Percentiles rank a stretch among this genome's conserved stretches.
Evolutionary conservation across 306 rosid species (phyloP).

Genomic region (Vigna mungo): DNA sequence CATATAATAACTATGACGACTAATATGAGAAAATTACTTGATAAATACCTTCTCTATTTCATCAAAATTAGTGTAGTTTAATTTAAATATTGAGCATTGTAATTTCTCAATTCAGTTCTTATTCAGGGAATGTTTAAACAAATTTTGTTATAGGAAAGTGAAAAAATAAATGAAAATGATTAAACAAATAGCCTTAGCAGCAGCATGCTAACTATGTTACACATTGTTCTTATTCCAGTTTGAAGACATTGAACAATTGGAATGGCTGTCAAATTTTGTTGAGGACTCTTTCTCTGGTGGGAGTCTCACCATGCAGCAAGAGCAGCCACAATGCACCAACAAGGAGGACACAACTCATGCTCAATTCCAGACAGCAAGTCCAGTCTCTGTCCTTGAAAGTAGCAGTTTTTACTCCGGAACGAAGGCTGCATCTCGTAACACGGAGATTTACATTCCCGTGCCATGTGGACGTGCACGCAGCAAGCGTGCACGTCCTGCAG

Average conservation of each 20-base stretch:
- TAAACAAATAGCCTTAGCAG: no score
- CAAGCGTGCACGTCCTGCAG: slow-evolving; percentile 73
- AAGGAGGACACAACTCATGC: slow-evolving; percentile 36
- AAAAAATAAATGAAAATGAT: no score
- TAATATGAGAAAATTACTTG: no score
- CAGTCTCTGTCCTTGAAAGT: slow-evolving; percentile 77
- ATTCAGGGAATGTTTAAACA: no score
- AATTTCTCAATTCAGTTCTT: no score
- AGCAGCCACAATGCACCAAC: slow-evolving; percentile 40
- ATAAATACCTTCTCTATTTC: no score
- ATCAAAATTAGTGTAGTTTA: no score
- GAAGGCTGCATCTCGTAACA: slow-evolving; percentile 49
- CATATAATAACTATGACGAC: no score
- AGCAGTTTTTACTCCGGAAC: slow-evolving; percentile 61
- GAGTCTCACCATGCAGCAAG: slow-evolving; percentile 66
- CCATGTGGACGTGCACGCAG: slow-evolving; percentile 49
- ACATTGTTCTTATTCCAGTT: slow-evolving; percentile 49
- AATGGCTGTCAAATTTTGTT: slow-evolving; percentile 71
- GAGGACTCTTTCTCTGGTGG: slow-evolving; percentile 72
- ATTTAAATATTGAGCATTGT: no score
- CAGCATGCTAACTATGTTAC: slow-evolving; percentile 8
- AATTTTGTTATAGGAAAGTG: no score
- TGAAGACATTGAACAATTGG: slow-evolving; percentile 75
- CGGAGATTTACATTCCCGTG: slow-evolving; percentile 47
- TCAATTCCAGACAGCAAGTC: slow-evolving; percentile 71